Conservation (phyloP, 306 rosid species). For the Vigna radiata region DNA sequence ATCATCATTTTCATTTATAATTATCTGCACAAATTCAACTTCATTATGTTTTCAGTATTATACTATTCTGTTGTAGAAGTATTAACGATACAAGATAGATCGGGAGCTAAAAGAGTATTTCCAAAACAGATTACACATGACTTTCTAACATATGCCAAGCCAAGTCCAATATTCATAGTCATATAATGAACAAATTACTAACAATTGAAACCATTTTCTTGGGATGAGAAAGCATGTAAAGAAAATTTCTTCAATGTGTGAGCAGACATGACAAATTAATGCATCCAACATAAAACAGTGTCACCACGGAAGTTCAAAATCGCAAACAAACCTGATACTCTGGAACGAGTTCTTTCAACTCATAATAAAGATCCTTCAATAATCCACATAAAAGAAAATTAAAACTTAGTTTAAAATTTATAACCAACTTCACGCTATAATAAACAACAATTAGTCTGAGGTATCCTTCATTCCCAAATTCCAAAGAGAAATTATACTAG, state of each 20-base stretch:
- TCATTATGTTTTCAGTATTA: conserved; percentile 12
- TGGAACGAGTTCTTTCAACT: no score
- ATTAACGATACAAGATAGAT: neutral
- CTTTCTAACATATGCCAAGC: neutral
- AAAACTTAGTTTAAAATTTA: no score
- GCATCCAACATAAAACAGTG: no score
- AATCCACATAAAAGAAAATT: no score
- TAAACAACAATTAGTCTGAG: no score
- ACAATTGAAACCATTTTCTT: neutral
- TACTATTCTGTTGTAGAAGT: conserved; percentile 15
- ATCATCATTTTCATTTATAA: conserved; percentile 73
- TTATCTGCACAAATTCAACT: conserved; percentile 57
- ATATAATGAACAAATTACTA: neutral
- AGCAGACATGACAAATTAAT: neutral
- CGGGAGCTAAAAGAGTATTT: neutral
- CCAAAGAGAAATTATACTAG: no score
- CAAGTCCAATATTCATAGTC: neutral
- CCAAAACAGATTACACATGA: neutral
- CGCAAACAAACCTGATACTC: no score
- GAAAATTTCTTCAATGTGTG: neutral
- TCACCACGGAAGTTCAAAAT: no score
- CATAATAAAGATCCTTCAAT: no score
- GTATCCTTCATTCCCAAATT: no score
- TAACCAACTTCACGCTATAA: no score
- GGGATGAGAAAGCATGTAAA: neutral